Conservation (phyloP, 1,139 yeast genomes). For the Hansenula sp. region DNA sequence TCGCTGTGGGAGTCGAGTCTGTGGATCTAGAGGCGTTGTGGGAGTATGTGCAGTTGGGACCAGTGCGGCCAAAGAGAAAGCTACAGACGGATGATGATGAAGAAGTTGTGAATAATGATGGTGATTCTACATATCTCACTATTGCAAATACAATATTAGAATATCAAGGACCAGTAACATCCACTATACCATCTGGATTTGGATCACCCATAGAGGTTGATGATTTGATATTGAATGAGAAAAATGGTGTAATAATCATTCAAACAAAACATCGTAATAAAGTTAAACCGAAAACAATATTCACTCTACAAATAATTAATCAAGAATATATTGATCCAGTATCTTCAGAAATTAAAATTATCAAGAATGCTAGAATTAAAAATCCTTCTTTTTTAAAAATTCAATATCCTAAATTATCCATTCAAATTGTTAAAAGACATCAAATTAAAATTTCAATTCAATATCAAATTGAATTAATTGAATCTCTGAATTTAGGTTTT, state of each 20-base stretch:
- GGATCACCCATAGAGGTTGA: too few species aligned
- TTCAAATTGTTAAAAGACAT: too few species aligned
- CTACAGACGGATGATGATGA: too few species aligned
- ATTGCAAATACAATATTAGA: background rate
- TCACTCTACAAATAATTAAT: too few species aligned
- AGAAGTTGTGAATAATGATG: background rate
- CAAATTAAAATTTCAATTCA: conserved; percentile 2
- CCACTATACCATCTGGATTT: too few species aligned
- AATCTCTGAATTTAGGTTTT: conserved; percentile 5
- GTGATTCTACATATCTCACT: background rate
- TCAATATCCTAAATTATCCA: background rate
- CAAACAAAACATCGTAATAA: background rate
- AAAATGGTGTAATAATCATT: too few species aligned
- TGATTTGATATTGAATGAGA: too few species aligned
- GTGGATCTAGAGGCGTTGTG: too few species aligned
- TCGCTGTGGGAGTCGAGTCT: too few species aligned
- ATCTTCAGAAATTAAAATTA: background rate
- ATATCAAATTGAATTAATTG: conserved; percentile 7
- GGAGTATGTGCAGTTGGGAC: too few species aligned
- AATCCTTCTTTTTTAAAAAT: background rate
- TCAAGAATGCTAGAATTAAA: background rate
- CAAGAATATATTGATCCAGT: too few species aligned
- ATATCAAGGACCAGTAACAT: background rate
- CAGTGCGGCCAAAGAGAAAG: too few species aligned
- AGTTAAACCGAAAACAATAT: background rate